Conservation (phyloP, 2,329 filamentous ascomycete genomes). For the Calonectria montana region DNA sequence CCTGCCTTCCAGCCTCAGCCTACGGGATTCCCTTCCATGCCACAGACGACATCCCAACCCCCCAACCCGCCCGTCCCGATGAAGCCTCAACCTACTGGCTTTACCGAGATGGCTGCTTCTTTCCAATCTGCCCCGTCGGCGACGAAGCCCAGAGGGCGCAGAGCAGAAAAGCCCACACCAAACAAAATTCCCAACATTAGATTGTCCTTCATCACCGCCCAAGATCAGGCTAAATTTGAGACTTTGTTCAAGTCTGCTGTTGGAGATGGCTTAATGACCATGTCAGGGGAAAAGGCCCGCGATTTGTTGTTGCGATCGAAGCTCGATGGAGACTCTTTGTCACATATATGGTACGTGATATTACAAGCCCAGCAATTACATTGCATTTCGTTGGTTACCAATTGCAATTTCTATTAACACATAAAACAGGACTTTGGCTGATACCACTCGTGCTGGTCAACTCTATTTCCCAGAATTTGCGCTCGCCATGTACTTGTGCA, state of each 20-base stretch:
- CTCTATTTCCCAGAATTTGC: slow-evolving; percentile 98
- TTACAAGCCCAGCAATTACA: not conserved
- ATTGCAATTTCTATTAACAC: slow-evolving; percentile 24
- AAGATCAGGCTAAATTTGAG: slow-evolving; percentile 97
- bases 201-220: slow-evolving; percentile 93
- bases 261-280: slow-evolving; percentile 82
- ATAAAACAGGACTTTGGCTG: slow-evolving; percentile 79
- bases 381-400: not conserved
- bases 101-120: slow-evolving; percentile 74
- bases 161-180: slow-evolving; percentile 60
- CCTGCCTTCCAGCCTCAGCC: slow-evolving; percentile 55
- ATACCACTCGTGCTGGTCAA: slow-evolving; percentile 96
- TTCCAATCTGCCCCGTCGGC: slow-evolving; percentile 64
- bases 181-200: slow-evolving; percentile 93
- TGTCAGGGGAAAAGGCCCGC: slow-evolving; percentile 92
- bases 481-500: slow-evolving; percentile 98
- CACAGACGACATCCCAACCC: slow-evolving; percentile 62
- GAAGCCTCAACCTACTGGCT: slow-evolving; percentile 74
- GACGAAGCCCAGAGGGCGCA: slow-evolving; percentile 57
- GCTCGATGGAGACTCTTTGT: slow-evolving; percentile 86
- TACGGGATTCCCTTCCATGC: slow-evolving; percentile 58
- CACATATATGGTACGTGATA: slow-evolving; percentile 83
- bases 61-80: slow-evolving; percentile 68
- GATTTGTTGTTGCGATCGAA: slow-evolving; percentile 91
- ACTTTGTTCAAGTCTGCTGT: slow-evolving; percentile 97